These are phyloP conservation scores for Borovskyia barvae DNA, from an alignment of 208 protist species.

Conservation along the genomic window DNA sequence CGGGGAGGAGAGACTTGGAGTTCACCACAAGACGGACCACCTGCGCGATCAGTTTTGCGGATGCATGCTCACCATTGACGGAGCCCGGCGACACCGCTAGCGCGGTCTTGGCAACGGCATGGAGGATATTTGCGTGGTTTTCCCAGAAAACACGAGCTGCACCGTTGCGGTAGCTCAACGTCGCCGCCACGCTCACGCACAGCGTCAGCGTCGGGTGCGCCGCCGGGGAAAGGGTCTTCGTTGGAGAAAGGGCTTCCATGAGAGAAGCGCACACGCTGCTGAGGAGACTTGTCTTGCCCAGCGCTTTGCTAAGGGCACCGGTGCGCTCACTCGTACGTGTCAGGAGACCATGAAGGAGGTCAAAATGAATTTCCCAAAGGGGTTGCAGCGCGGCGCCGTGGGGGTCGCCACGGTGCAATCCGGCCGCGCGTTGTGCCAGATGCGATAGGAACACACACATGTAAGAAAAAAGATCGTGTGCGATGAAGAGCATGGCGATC, in stretches of 20 bases:
- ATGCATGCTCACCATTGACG: background rate
- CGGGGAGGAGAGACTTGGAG: slow-evolving; percentile 3
- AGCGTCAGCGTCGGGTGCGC: background rate
- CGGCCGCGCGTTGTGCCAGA: background rate
- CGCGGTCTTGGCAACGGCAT: too few relatives aligned
- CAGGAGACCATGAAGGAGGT: slow-evolving; percentile 14
- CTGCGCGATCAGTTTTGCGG: slow-evolving; percentile 29
- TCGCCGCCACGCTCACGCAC: slow-evolving; percentile 9
- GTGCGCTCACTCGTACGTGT: slow-evolving; percentile 17
- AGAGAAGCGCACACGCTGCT: slow-evolving; percentile 8
- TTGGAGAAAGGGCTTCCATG: background rate
- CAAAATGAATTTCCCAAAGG: too few relatives aligned
- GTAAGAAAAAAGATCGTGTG: slow-evolving; percentile 8
- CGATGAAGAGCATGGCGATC: slow-evolving; percentile 14
- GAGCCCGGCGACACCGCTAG: background rate
- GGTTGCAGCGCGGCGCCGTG: slow-evolving; percentile 1
- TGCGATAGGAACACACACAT: slow-evolving; percentile 14
- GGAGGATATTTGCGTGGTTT: background rate
- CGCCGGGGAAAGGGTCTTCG: background rate
- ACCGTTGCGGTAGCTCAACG: slow-evolving; percentile 10
- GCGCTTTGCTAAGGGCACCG: slow-evolving; percentile 2
- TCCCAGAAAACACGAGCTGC: slow-evolving; percentile 8
- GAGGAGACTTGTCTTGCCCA: slow-evolving; percentile 1
- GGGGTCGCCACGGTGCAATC: background rate
- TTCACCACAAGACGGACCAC: slow-evolving; percentile 43